These are phyloP conservation scores for Fusarium keratoplasticum DNA, from an alignment of 2,329 filamentous ascomycete species.

Conservation along the genomic window DNA sequence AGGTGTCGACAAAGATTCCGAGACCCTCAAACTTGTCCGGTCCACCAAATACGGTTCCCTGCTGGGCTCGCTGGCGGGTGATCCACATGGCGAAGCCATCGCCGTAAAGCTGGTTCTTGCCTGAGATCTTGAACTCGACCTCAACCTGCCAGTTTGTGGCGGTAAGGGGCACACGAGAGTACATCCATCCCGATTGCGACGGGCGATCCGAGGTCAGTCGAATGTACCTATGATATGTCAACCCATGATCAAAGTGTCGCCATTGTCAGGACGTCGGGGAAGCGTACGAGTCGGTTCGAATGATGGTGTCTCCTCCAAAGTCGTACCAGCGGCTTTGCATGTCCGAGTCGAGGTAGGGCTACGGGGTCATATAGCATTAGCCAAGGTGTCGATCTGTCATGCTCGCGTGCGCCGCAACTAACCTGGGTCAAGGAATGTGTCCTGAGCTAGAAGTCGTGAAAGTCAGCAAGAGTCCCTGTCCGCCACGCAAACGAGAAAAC, in stretches of 20 bases:
- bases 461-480: slow-evolving; percentile 31
- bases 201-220: slow-evolving; percentile 91
- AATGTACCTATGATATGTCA: slow-evolving; percentile 75
- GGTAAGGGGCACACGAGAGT: slow-evolving; percentile 92
- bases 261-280: slow-evolving; percentile 18
- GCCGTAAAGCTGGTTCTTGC: slow-evolving; percentile 89
- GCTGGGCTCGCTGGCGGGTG: slow-evolving; percentile 87
- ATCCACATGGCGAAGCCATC: slow-evolving; percentile 99
- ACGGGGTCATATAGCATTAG: slow-evolving; percentile 41
- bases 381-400: slow-evolving; percentile 22
- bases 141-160: slow-evolving; percentile 99
- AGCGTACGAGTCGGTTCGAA: slow-evolving; percentile 76
- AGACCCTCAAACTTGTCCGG: slow-evolving; percentile 92
- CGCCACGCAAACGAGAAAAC: slow-evolving; percentile 30
- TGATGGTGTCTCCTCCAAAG: slow-evolving; percentile 94
- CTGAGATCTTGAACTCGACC: slow-evolving; percentile 94
- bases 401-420: slow-evolving; percentile 54
- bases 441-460: slow-evolving; percentile 70
- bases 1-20: slow-evolving; percentile 96
- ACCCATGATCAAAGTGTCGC: slow-evolving; percentile 25
- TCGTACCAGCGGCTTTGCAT: slow-evolving; percentile 99
- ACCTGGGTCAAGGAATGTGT: slow-evolving; percentile 88
- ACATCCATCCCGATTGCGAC: slow-evolving; percentile 93
- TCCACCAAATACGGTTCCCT: slow-evolving; percentile 88
- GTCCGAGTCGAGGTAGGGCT: slow-evolving; percentile 98